Evolutionary conservation across 1,139 yeast genomes (phyloP).

Genomic region (Pichia cactophila): DNA sequence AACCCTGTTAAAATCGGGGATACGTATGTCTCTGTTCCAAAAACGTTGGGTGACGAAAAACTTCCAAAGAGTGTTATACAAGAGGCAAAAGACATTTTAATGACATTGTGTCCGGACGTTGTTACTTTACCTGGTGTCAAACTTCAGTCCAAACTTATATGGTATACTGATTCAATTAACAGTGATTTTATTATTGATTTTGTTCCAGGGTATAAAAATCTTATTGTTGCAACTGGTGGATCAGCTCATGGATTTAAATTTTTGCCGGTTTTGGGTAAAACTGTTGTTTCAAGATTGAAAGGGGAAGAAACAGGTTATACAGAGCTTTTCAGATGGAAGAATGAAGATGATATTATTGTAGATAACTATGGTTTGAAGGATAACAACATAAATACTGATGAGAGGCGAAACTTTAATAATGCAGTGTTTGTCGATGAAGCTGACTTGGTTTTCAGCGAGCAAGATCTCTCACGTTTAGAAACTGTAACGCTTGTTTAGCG

Average conservation of each 20-base stretch:
- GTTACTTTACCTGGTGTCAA: conserved; percentile 12
- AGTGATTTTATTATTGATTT: conserved; percentile 27
- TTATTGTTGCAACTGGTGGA: conserved; percentile 29
- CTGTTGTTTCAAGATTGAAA: conserved; percentile 23
- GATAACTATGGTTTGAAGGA: conserved; percentile 11
- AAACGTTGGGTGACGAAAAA: conserved; percentile 7
- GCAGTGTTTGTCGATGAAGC: not conserved
- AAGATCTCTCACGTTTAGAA: not conserved
- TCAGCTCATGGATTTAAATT: conserved; percentile 30
- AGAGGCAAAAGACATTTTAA: conserved; percentile 13
- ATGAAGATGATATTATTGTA: conserved; percentile 18
- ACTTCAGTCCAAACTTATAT: conserved; percentile 16
- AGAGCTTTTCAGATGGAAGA: conserved; percentile 29
- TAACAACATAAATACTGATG: conserved; percentile 6
- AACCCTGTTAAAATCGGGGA: conserved; percentile 14
- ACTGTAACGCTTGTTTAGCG: not conserved
- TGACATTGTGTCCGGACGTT: conserved; percentile 13
- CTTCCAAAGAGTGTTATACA: conserved; percentile 12
- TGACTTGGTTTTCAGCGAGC: not conserved
- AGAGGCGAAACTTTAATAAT: conserved; percentile 1
- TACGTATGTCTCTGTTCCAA: conserved; percentile 12
- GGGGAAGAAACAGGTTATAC: conserved; percentile 21
- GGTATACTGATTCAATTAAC: conserved; percentile 28
- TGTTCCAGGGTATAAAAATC: conserved; percentile 23
- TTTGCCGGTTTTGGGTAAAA: conserved; percentile 30